Base-by-base conservation (phyloP, 257 asterid species). In the Fraxinus quadrangulata region DNA sequence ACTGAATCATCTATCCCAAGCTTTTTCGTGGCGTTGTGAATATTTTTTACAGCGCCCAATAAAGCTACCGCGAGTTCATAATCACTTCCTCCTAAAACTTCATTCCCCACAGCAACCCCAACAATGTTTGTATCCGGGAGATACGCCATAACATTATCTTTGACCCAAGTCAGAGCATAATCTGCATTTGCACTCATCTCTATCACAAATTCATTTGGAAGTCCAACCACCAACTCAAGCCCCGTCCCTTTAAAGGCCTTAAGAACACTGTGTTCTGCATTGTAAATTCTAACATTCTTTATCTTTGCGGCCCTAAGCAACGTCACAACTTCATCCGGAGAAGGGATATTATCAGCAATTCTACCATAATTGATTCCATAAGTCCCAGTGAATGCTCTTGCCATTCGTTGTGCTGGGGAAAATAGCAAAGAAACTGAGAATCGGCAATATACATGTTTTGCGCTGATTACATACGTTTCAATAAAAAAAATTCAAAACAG, bases 351-450 rank as follows among this genome's bases (percentile, higher is more conserved):
- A 82, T 96, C 94, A 3, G 99, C 97, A 77, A 96, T 84, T 75
- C 98, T 92, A 63, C 99, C 99, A 40, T 96, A 96, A 73, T 96
- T 96, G 82, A 96, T 91, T 63, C 99, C 99, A 34, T 86, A 96
- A 0, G 96, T 93, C 74, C 99, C 98, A 0, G 98, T 96, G 85
- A 96, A 96, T 6, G 96, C 97, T 13, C 70, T 70, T 12, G 86
- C 89, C 16, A 68, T 73, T 39, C 47, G 75, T 26, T 79, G 78
- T 42, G 75, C 95, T 91, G 95, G 81, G 82, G 86, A 74, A 86
- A 70, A 66, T 14, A 39, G 65, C 56, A 77, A 47, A 47, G 42
- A 37, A 28, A 31, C 71, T 76, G 47, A 63, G 36, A 37, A 76
- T 72, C 65, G 59, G 65, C 42, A 28, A 73, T 9, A 36, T 73